These are phyloP conservation scores for Alliaria petiolata DNA, from an alignment of 345 rosid genomes.

Conservation along the genomic window DNA sequence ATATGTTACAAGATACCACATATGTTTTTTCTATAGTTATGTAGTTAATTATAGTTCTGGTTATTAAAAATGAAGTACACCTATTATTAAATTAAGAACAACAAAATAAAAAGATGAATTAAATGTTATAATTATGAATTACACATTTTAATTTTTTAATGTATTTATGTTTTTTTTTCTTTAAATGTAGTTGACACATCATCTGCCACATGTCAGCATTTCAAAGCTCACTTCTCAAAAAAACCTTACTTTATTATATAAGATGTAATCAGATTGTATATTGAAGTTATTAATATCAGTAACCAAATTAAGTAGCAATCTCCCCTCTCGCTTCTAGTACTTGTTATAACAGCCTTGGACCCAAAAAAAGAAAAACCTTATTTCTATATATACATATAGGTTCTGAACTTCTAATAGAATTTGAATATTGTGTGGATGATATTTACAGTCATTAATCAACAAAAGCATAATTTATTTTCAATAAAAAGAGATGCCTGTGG, in stretches of 20 bases:
- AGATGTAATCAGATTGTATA: background rate
- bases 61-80: no score
- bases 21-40: no score
- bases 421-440: background rate
- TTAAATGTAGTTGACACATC: no score
- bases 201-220: no score
- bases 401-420: background rate
- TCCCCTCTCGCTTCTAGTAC: background rate
- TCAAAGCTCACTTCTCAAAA: no score
- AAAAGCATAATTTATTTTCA: conserved; percentile 5
- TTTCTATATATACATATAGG: background rate
- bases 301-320: background rate
- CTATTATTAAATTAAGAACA: no score
- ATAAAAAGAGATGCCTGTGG: conserved; percentile 22
- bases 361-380: background rate
- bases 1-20: no score
- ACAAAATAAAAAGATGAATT: no score
- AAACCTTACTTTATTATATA: background rate
- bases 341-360: background rate
- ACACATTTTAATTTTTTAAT: no score
- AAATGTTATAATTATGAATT: no score
- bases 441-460: background rate
- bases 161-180: no score
- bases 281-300: background rate
- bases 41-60: no score